These are phyloP conservation scores for Fonsecaea pedrosoi DNA, from an alignment of 2,329 filamentous ascomycete genomes.

Conservation along the genomic window DNA sequence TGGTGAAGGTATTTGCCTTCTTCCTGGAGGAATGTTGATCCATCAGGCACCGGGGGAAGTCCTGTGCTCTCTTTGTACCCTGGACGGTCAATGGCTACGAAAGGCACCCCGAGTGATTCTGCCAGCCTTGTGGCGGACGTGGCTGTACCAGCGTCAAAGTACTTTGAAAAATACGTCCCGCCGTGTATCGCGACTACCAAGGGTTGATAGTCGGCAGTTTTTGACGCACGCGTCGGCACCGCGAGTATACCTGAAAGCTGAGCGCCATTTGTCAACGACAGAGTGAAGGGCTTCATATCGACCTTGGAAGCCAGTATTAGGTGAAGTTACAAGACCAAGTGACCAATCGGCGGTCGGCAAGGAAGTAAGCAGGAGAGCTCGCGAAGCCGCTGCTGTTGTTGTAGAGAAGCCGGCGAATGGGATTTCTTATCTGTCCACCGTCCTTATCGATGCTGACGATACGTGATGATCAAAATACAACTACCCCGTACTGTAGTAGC, in stretches of 20 bases:
- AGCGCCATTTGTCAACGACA: conserved; percentile 14
- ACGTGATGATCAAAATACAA: not conserved
- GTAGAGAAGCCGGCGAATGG: not conserved
- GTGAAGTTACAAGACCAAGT: not conserved
- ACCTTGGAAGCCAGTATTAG: not conserved
- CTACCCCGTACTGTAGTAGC: not conserved
- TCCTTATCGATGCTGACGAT: not conserved
- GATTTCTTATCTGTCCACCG: not conserved
- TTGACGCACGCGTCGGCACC: not conserved
- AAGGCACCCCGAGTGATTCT: conserved; percentile 16
- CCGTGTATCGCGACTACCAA: conserved; percentile 14
- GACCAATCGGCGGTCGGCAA: not conserved
- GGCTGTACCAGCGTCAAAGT: conserved; percentile 6
- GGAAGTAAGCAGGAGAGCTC: not conserved
- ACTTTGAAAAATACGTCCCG: conserved; percentile 17
- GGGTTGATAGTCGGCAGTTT: conserved; percentile 7
- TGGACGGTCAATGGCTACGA: conserved; percentile 11
- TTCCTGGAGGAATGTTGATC: conserved; percentile 14
- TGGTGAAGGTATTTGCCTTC: conserved; percentile 21
- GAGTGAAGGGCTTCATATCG: conserved; percentile 12
- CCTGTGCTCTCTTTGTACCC: conserved; percentile 17
- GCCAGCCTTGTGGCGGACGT: conserved; percentile 4
- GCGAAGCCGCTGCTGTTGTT: not conserved
- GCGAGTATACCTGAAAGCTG: conserved; percentile 8
- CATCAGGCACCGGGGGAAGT: conserved; percentile 4